Percentiles rank a stretch among this genome's conserved stretches.
phyloP scores from a whole-genome alignment of 371 early-diverging fungal species.

The Chytridium lagenaria region DNA sequence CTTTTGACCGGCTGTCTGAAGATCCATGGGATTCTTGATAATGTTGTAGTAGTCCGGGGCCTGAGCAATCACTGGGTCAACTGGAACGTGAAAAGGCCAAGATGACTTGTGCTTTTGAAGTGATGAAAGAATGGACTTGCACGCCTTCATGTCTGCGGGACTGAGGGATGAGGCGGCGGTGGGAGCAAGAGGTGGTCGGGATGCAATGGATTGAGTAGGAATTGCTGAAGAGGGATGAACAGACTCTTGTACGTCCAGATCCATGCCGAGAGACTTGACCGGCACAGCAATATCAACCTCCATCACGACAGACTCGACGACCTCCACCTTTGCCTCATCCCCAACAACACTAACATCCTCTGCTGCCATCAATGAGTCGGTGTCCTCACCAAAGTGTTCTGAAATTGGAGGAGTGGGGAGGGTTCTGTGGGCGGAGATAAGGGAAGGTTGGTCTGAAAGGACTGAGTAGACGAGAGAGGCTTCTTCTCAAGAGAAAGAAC shows the following conservation, averaged over 20 bases:
- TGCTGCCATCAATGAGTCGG: not conserved
- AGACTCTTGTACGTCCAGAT: no score
- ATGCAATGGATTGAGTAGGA: not conserved
- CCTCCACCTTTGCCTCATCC: not conserved
- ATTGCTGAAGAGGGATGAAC: not conserved
- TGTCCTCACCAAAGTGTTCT: not conserved
- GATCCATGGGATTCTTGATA: conserved; percentile 75
- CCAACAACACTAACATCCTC: not conserved
- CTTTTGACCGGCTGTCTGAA: conserved; percentile 65
- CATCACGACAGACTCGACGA: not conserved
- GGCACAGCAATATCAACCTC: not conserved
- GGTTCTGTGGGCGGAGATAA: conserved; percentile 10
- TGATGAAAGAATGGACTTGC: conserved; percentile 21
- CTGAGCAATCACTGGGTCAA: conserved; percentile 58
- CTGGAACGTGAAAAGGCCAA: conserved; percentile 58
- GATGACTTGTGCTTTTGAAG: conserved; percentile 35
- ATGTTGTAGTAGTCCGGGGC: conserved; percentile 83
- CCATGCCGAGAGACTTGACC: no score
- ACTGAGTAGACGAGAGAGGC: not conserved
- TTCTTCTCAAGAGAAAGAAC: conserved; percentile 8
- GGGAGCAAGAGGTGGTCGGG: not conserved
- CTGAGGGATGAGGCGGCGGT: not conserved
- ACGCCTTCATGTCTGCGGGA: conserved; percentile 20
- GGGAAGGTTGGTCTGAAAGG: conserved; percentile 14
- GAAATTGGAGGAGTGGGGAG: not conserved